Base-by-base conservation (phyloP, 768 basidiomycete genomes). In the Auricularia heimuer region DNA sequence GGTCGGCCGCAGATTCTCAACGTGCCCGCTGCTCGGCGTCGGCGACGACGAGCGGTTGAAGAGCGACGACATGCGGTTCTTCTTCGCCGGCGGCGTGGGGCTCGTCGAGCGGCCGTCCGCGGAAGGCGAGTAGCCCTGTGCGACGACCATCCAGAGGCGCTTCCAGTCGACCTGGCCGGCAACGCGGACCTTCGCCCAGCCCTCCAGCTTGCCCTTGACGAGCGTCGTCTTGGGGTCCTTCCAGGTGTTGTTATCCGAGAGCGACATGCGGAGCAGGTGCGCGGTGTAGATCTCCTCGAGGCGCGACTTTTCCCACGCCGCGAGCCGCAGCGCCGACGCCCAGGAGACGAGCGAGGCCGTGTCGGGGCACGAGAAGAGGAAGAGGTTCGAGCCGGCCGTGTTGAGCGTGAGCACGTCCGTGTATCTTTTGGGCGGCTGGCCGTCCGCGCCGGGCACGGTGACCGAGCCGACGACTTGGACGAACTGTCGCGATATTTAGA, bases 161-260 rank as follows among this genome's bases (percentile, higher is more conserved):
- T 94, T 94, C 96, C 96, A 98, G 69, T 97, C 94, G 0, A 92
- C 94, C 70, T 94, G 93, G n/a, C 96, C 95, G n/a, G 94, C 89
- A 45, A 98, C 80, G 56, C 96, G 87, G 58, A 94, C 82, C 69
- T 88, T 84, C 18, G 93, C 89, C 90, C 91, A 94, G 1, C 95
- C 96, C 73, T 98, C 95, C 80, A 94, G 83, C 65, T 83, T 82
- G 8, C 91, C 88, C 60, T 83, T 82, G 11, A 83, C 73, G 2
- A 95, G 81, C 7, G 89, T 85, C 2, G 85, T 80, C 8, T 82
- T 84, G 2, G 85, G 79, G 35, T 82, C 82, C 54, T 76, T 77
- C 65, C 81, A 81, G 78, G 39, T 8, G 66, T 70, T 64, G 62
- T 69, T 77, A 58, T 80, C 78, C 64, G 77, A 80, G 58, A 90